These are phyloP conservation scores for Cyclotella cryptica DNA, from an alignment of 108 stramenopile species.

Conservation along the genomic window DNA sequence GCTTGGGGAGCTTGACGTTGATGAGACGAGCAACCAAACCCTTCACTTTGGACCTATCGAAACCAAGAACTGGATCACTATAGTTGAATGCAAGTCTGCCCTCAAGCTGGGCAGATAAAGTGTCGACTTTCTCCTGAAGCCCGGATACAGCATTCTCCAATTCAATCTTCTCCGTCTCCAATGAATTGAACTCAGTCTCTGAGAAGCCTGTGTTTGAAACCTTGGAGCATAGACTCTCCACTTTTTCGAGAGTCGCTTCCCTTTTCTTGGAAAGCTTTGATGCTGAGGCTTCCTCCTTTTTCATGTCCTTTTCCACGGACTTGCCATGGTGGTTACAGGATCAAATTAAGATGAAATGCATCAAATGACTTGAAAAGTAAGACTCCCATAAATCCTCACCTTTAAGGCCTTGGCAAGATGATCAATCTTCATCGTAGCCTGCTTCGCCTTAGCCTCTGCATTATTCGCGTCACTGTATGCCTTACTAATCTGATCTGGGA, in stretches of 20 bases:
- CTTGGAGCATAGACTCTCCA: slow-evolving; percentile 45
- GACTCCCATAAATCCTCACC: slow-evolving; percentile 46
- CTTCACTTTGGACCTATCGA: slow-evolving; percentile 94
- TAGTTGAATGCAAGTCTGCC: slow-evolving; percentile 93
- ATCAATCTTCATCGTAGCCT: slow-evolving; percentile 90
- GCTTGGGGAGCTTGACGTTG: slow-evolving; percentile 71
- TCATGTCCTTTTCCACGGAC: slow-evolving; percentile 87
- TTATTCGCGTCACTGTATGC: slow-evolving; percentile 90
- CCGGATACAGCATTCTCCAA: slow-evolving; percentile 63
- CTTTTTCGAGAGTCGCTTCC: slow-evolving; percentile 62
- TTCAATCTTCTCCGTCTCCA: slow-evolving; percentile 75
- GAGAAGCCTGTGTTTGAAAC: slow-evolving; percentile 65
- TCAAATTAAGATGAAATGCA: not conserved
- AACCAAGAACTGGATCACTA: slow-evolving; percentile 91
- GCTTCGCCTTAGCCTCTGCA: slow-evolving; percentile 89
- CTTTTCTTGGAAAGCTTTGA: slow-evolving; percentile 65
- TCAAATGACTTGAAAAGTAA: slow-evolving; percentile 12
- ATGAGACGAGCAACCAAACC: slow-evolving; percentile 95
- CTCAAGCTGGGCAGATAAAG: slow-evolving; percentile 81
- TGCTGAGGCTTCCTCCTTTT: slow-evolving; percentile 80
- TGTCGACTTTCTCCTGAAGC: slow-evolving; percentile 75
- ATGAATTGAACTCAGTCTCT: slow-evolving; percentile 59
- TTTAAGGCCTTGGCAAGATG: slow-evolving; percentile 82
- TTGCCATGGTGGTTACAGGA: slow-evolving; percentile 8
- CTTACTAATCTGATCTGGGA: slow-evolving; percentile 87